Evolutionary conservation across 1,284 basidiomycete species (phyloP).

Genomic region (Vanrija pseudolonga): DNA sequence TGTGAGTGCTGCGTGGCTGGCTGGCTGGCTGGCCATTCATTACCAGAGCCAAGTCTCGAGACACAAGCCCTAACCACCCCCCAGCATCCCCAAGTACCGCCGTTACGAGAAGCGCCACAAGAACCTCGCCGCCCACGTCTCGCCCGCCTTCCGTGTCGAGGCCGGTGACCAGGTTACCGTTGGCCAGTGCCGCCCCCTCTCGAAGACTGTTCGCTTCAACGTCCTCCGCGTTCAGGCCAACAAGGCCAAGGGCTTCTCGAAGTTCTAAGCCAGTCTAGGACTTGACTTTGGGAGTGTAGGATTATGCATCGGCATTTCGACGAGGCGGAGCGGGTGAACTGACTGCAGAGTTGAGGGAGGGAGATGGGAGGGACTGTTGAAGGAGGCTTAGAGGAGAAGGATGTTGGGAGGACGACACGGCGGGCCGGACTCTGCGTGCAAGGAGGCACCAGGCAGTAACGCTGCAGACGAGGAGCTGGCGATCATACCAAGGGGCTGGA

Average conservation of each 20-base stretch:
- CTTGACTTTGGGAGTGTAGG: constrained; percentile 9
- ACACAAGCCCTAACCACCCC: not conserved
- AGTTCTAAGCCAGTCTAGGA: constrained; percentile 64
- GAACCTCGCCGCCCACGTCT: constrained; percentile 95
- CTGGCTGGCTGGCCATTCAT: too few relatives aligned
- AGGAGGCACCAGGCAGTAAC: too few relatives aligned
- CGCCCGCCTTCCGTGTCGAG: constrained; percentile 97
- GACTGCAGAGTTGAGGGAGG: too few relatives aligned
- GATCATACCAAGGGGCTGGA: too few relatives aligned
- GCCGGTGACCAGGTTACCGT: constrained; percentile 91
- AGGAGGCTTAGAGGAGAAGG: too few relatives aligned
- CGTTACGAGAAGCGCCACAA: constrained; percentile 98
- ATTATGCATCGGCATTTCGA: constrained; percentile 18
- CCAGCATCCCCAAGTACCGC: constrained; percentile 90
- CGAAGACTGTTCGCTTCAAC: constrained; percentile 99
- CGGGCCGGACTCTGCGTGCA: too few relatives aligned
- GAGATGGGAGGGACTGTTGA: too few relatives aligned
- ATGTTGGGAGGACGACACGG: too few relatives aligned
- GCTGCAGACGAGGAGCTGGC: too few relatives aligned
- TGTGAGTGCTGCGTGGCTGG: constrained; percentile 24
- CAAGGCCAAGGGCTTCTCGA: constrained; percentile 89
- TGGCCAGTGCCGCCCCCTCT: constrained; percentile 98
- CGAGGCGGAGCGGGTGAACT: not conserved
- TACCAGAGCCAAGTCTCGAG: too few relatives aligned
- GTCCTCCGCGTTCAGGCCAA: constrained; percentile 84